Conservation (phyloP, 495 filamentous ascomycete genomes). For the Aspergillus hancockii region DNA sequence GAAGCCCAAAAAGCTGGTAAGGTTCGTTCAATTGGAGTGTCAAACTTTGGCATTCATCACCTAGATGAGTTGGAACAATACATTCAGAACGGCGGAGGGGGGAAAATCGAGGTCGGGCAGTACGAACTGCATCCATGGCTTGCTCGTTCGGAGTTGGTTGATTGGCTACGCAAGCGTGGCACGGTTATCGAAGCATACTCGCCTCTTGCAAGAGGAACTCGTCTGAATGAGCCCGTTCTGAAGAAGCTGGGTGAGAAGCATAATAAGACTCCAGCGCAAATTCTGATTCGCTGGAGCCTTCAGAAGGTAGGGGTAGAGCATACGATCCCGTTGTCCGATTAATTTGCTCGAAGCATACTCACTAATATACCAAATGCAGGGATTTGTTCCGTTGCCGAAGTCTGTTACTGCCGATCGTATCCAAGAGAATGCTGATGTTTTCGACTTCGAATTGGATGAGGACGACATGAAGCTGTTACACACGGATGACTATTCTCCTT, state of each 20-base stretch:
- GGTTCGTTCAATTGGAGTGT: background rate
- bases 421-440: constrained; percentile 64
- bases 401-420: constrained; percentile 69
- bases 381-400: constrained; percentile 72
- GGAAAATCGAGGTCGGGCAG: background rate
- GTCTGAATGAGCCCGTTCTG: background rate
- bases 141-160: background rate
- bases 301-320: background rate
- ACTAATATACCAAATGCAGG: constrained; percentile 2
- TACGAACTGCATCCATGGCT: background rate
- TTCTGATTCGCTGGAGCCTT: background rate
- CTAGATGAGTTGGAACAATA: background rate
- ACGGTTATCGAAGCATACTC: background rate
- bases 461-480: constrained; percentile 63
- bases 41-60: background rate
- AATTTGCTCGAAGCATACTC: background rate
- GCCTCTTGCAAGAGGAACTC: background rate
- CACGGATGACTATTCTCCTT: constrained; percentile 58
- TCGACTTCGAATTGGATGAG: constrained; percentile 65
- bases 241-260: background rate
- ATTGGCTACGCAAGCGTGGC: background rate
- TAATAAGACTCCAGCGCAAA: background rate
- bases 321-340: too few species aligned
- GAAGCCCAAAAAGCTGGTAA: background rate
- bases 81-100: background rate